Evolutionary conservation across 176 grass and related monocot species (phyloP), one percentile per base, ranked within the genome.

Genomic region (Elaeis guineensis): DNA sequence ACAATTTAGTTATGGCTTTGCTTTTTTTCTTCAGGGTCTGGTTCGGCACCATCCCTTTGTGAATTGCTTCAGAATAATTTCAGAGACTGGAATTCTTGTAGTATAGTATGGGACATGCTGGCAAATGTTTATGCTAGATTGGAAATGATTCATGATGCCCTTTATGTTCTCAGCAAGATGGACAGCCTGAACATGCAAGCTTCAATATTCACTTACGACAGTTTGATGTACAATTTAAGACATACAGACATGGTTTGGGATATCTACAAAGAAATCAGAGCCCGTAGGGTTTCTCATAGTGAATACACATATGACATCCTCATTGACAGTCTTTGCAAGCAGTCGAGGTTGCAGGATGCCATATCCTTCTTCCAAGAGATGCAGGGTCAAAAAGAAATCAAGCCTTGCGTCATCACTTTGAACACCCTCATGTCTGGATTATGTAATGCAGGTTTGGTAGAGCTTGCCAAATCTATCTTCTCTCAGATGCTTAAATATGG

Each of bases 401-500:
- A 78, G 56, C 84, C 84, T 16, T 62, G 78, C 57, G 67, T 48
- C 6, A 76, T 86, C 78, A 81, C 81, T 57, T 91, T 97, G 57
- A 92, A 89, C 76, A 70, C 62, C 52, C 78, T 98, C 55, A 81
- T 79, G 77, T 83, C 80, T 17, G 81, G 81, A 75, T 68, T 80
- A 21, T 98, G 79, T 56, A 92, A 85, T 54, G 69, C 25, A 49
- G 70, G 81, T 0, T 76, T 75, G 58, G 23, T 92, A 63, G 67
- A 82, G 63, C 53, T 63, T 73, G 87, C 87, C 59, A 75, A 85
- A 78, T 92, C 93, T 21, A 67, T 98, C 63, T 60, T 87, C 26
- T 77, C 78, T 63, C 77, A 92, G 52, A 80, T 91, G 70, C 44
- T 98, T 69, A 98, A 98, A 60, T 92, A 89, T 61, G 81, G 93